A percentile compares a stretch with the other conserved stretches of the same genome.
Evolutionary conservation across 225 moss, liverwort and hornwort genomes (phyloP).

Genomic region (Lunularia cruciata): DNA sequence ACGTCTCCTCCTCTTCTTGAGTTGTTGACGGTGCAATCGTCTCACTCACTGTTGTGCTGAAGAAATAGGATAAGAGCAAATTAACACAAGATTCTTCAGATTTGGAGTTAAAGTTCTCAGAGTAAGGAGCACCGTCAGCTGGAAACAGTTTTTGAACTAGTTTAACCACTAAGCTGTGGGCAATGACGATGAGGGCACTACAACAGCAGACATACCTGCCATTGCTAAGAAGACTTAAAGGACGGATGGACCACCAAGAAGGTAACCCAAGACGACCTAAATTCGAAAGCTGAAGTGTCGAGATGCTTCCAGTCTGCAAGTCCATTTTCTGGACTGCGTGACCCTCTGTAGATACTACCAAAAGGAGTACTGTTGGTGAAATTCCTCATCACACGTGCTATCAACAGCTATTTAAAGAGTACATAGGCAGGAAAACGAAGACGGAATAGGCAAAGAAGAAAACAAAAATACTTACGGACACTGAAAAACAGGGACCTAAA

Average conservation of each 20-base stretch:
- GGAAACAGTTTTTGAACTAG: no score
- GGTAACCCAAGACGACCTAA: constrained; percentile 69
- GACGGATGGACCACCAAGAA: constrained; percentile 64
- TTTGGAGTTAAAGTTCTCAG: no score
- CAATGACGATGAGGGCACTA: not conserved
- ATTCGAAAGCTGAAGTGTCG: constrained; percentile 55
- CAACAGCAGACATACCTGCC: constrained; percentile 39
- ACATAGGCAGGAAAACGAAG: no score
- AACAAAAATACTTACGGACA: no score
- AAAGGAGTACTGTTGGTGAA: not conserved
- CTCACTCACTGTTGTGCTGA: constrained; percentile 33
- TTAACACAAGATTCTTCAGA: no score
- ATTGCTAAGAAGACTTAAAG: constrained; percentile 41
- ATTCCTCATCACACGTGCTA: no score
- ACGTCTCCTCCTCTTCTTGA: constrained; percentile 23
- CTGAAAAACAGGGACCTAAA: no score
- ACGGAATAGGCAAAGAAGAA: no score
- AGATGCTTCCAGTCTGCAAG: constrained; percentile 48
- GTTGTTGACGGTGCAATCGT: not conserved
- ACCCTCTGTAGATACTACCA: constrained; percentile 42
- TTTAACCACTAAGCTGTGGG: no score
- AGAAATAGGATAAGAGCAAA: no score
- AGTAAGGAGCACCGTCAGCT: no score
- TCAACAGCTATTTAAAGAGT: no score
- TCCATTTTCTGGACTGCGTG: constrained; percentile 58